Evolutionary conservation across 768 basidiomycete species (phyloP).

Genomic region (Mycena galericulata): DNA sequence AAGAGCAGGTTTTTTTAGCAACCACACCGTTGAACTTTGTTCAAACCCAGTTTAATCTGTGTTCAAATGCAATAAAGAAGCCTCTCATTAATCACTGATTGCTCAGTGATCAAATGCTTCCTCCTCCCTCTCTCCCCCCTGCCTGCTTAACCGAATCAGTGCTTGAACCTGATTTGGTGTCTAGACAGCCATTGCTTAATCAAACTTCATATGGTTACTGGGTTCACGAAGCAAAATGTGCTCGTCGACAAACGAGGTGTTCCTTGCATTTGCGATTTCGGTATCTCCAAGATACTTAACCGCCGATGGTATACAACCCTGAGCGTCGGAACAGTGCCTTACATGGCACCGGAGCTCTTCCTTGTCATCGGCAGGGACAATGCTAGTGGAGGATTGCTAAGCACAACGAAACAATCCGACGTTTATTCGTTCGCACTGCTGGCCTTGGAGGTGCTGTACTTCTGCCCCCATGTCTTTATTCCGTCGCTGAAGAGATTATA

Average conservation of each 20-base stretch:
- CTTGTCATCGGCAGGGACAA: slow-evolving; percentile 9
- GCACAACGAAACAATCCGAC: slow-evolving; percentile 21
- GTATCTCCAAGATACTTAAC: slow-evolving; percentile 22
- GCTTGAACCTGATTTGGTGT: too few relatives aligned
- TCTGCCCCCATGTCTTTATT: not conserved
- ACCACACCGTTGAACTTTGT: too few relatives aligned
- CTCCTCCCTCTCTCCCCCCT: too few relatives aligned
- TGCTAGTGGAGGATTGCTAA: not conserved
- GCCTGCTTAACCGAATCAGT: too few relatives aligned
- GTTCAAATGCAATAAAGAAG: too few relatives aligned
- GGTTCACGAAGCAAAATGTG: slow-evolving; percentile 11
- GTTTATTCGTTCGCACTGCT: slow-evolving; percentile 27
- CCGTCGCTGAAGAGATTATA: slow-evolving; percentile 2
- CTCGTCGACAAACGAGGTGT: slow-evolving; percentile 27
- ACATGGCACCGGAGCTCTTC: slow-evolving; percentile 25
- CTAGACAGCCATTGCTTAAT: too few relatives aligned
- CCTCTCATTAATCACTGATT: too few relatives aligned
- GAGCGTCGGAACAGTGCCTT: slow-evolving; percentile 18
- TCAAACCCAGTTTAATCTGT: too few relatives aligned
- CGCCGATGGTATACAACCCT: slow-evolving; percentile 17
- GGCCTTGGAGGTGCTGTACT: slow-evolving; percentile 14
- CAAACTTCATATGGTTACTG: too few relatives aligned
- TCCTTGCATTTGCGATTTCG: slow-evolving; percentile 28
- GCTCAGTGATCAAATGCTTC: too few relatives aligned
- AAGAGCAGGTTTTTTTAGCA: too few relatives aligned